Base-by-base conservation (phyloP, 2,329 filamentous ascomycete species). In the Orbilia ellipsospora region DNA sequence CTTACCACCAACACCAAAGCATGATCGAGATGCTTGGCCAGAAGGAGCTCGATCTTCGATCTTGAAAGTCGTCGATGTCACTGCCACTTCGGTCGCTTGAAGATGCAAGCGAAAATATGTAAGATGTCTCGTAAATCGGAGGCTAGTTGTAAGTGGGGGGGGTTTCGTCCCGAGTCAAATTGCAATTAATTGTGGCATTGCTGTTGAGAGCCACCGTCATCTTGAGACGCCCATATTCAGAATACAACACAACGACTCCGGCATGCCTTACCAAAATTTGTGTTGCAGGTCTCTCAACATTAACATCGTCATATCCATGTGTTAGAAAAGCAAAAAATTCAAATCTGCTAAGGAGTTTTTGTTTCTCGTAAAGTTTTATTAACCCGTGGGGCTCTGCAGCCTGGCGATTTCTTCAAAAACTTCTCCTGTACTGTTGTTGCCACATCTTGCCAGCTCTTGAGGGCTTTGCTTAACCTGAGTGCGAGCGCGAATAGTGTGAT, bases 111-210 rank as follows among this genome's bases (percentile, higher is more conserved):
- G 52, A 28, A 10, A 45, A 20, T 48, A 16, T 40, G 44, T 54
- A 55, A 63, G 51, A 45, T 63, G 15, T 54, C 57, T 70, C 51
- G 42, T 70, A 63, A 40, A 63, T 63, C 66, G 57, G 57, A 70
- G 51, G 23, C 59, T 48, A 63, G 18, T 23, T 50, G 57, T 36
- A 44, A 8, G 13, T 7, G 23, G 16, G 16, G 15, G 31, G 31
- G 44, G 55, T 59, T 59, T 59, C 36, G 57, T 36, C 42, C 57
- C 18, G n/a, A 50, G 15, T 36, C 40, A 18, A 18, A 20, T 52
- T 52, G 31, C 31, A 36, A 36, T 36, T 36, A 1, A 36, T 50
- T 31, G 57, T 8, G 57, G 57, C 57, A 61, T 61, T 61, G 42
- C 57, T 48, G 2, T n/a, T 61, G 15, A 12, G 10, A 36, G 44